A percentile compares a stretch with the other conserved stretches of the same genome.
phyloP scores from a whole-genome alignment of 352 stramenopile genomes.

The Phytophthora megakarya region DNA sequence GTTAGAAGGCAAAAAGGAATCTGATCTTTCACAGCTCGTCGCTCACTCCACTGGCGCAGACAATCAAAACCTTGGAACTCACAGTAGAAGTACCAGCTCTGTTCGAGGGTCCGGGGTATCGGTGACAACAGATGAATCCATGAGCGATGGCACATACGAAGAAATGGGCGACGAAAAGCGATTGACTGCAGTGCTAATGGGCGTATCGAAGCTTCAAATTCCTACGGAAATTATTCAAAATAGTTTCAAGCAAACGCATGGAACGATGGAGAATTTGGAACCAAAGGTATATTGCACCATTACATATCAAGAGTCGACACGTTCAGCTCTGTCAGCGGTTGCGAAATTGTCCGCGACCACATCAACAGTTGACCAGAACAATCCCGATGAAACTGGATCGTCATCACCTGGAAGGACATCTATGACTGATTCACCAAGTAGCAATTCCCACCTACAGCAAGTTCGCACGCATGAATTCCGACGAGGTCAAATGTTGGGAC shows the following conservation, averaged over 20 bases:
- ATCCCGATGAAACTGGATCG: slow-evolving; percentile 18
- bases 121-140: slow-evolving; percentile 69
- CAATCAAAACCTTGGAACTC: slow-evolving; percentile 22
- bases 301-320: slow-evolving; percentile 76
- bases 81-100: slow-evolving; percentile 29
- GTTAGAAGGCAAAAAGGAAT: slow-evolving; percentile 38
- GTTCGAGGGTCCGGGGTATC: slow-evolving; percentile 45
- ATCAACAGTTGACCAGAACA: slow-evolving; percentile 16
- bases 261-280: slow-evolving; percentile 37
- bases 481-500: slow-evolving; percentile 58
- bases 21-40: slow-evolving; percentile 31
- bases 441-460: slow-evolving; percentile 47
- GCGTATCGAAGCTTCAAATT: slow-evolving; percentile 76
- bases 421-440: slow-evolving; percentile 9
- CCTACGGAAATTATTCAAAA: slow-evolving; percentile 38
- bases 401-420: slow-evolving; percentile 2
- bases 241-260: slow-evolving; percentile 45
- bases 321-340: slow-evolving; percentile 70
- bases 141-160: slow-evolving; percentile 64
- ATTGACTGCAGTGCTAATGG: slow-evolving; percentile 73
- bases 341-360: slow-evolving; percentile 44
- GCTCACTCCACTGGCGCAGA: slow-evolving; percentile 14
- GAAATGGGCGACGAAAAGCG: slow-evolving; percentile 71
- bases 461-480: slow-evolving; percentile 70
- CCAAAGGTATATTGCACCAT: slow-evolving; percentile 87